Conservation (phyloP, 768 basidiomycete genomes). For the Mrakia gelida region DNA sequence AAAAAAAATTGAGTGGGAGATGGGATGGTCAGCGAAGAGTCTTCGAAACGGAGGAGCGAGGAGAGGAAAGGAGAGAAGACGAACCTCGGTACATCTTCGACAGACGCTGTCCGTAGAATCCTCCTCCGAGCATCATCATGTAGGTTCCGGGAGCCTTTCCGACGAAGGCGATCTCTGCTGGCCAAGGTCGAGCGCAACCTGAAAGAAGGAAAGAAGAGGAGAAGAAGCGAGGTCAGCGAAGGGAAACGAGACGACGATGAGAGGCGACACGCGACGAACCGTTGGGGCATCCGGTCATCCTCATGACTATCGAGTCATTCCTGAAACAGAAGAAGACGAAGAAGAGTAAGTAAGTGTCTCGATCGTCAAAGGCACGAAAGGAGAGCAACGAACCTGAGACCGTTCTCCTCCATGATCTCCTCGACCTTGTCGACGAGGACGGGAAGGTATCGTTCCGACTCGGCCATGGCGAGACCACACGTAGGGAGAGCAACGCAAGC, state of each 20-base stretch:
- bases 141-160: conserved; percentile 93
- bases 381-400: conserved; percentile 48
- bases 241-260: not conserved
- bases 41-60: not conserved
- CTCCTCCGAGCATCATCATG: conserved; percentile 91
- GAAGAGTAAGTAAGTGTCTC: no score
- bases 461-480: conserved; percentile 78
- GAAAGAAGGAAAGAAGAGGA: not conserved
- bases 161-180: conserved; percentile 92
- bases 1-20: not conserved
- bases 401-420: conserved; percentile 87
- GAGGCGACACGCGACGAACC: conserved; percentile 31
- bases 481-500: conserved; percentile 98
- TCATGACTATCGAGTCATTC: conserved; percentile 94
- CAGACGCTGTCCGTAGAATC: conserved; percentile 86
- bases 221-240: not conserved
- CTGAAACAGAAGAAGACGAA: conserved; percentile 42
- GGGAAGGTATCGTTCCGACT: conserved; percentile 80
- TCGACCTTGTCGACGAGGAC: conserved; percentile 91
- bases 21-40: not conserved
- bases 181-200: conserved; percentile 87
- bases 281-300: conserved; percentile 86
- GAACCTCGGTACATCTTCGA: conserved; percentile 86
- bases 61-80: not conserved
- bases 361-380: no score